Evolutionary conservation across 257 asterid species (phyloP).

Genomic region (Petunia axillaris): DNA sequence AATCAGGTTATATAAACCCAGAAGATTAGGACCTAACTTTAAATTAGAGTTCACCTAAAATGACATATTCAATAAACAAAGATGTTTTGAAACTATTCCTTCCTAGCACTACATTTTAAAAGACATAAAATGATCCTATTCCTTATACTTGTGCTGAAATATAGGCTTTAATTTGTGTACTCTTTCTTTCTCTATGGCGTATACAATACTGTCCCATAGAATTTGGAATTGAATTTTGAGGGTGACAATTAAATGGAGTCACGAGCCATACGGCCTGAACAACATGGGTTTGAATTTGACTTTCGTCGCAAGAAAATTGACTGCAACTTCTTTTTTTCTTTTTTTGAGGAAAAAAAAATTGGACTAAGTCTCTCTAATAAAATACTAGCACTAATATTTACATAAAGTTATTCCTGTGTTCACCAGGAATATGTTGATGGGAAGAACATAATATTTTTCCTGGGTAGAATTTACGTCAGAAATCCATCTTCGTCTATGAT

Average conservation of each 20-base stretch:
- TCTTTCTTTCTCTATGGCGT: slow-evolving; percentile 2
- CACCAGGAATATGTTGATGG: too few species aligned
- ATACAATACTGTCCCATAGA: not conserved
- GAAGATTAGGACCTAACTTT: too few species aligned
- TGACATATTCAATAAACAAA: not conserved
- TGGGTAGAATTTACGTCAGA: too few species aligned
- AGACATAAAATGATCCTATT: not conserved
- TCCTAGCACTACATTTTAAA: not conserved
- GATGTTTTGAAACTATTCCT: not conserved
- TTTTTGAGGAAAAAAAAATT: too few species aligned
- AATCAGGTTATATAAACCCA: too few species aligned
- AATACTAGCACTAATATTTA: too few species aligned
- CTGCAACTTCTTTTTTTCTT: too few species aligned
- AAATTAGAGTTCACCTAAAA: too few species aligned
- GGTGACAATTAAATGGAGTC: not conserved
- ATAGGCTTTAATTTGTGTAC: slow-evolving; percentile 5
- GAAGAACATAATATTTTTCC: too few species aligned
- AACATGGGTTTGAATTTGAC: not conserved
- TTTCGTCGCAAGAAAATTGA: not conserved
- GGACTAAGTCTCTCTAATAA: too few species aligned
- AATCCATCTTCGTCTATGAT: too few species aligned
- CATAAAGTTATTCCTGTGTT: too few species aligned
- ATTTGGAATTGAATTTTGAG: not conserved
- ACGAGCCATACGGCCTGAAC: not conserved
- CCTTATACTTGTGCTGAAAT: slow-evolving; percentile 16